Percentiles rank a stretch among this genome's conserved stretches.
phyloP scores from a whole-genome alignment of 305 asterid species.

The Solanum hybrid region DNA sequence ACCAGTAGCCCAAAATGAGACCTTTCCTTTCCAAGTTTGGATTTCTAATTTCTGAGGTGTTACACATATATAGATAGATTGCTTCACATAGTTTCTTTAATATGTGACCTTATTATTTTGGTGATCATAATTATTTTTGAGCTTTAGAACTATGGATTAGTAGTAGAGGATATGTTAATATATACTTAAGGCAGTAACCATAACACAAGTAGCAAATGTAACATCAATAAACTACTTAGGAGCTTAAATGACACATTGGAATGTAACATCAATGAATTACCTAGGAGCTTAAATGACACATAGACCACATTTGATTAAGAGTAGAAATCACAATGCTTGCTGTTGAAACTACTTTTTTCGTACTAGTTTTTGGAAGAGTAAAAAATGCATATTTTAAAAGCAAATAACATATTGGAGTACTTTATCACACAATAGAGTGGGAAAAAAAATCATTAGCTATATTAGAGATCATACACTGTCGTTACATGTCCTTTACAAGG shows the following conservation, averaged over 20 bases:
- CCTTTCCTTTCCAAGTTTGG: neutral
- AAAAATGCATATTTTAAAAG: too few species aligned
- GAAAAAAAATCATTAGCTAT: neutral
- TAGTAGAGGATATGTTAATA: neutral
- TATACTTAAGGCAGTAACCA: neutral
- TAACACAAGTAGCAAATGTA: neutral
- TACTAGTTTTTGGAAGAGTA: too few species aligned
- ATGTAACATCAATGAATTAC: too few species aligned
- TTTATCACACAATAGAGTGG: neutral
- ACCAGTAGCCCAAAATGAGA: neutral
- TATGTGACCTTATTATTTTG: neutral
- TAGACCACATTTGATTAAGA: too few species aligned
- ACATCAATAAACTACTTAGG: neutral
- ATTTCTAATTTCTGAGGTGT: neutral
- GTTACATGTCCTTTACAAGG: too few species aligned
- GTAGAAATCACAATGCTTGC: too few species aligned
- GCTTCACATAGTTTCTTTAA: neutral
- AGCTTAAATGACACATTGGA: neutral
- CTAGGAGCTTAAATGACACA: too few species aligned
- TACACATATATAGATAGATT: neutral
- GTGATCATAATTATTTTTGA: neutral
- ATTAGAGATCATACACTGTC: too few species aligned
- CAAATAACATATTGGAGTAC: too few species aligned
- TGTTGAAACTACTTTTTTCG: too few species aligned
- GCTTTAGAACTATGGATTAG: neutral